Conservation (phyloP, 2,329 filamentous ascomycete genomes). For the Pyrenophora graminea region DNA sequence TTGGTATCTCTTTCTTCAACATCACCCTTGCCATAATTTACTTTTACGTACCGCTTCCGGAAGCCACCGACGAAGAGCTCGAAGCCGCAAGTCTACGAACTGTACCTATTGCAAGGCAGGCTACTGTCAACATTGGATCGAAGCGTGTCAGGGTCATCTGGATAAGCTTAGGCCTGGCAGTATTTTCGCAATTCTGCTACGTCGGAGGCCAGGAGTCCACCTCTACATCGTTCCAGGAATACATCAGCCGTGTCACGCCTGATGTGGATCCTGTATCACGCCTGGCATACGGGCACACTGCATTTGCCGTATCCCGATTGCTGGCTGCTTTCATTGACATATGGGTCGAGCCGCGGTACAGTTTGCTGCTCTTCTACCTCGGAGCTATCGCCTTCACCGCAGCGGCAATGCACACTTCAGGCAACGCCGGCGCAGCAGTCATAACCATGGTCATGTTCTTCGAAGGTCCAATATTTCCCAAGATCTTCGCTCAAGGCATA, state of each 20-base stretch:
- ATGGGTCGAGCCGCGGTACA: conserved; percentile 61
- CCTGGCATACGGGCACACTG: conserved; percentile 59
- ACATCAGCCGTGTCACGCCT: conserved; percentile 49
- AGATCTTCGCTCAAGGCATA: conserved; percentile 62
- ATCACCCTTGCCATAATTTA: conserved; percentile 62
- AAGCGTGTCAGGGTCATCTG: conserved; percentile 57
- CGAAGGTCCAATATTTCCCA: conserved; percentile 63
- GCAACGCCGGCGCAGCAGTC: conserved; percentile 51
- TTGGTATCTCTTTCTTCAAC: conserved; percentile 65
- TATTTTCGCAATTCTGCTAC: conserved; percentile 63
- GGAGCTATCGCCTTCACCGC: conserved; percentile 58
- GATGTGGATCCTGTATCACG: conserved; percentile 47
- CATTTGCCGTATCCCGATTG: conserved; percentile 64
- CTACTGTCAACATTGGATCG: conserved; percentile 49
- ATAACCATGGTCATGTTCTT: conserved; percentile 61
- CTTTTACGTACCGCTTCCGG: conserved; percentile 65
- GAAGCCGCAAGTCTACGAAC: conserved; percentile 57
- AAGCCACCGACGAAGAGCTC: conserved; percentile 64
- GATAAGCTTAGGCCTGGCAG: conserved; percentile 59
- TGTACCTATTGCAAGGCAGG: conserved; percentile 36
- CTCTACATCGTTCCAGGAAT: conserved; percentile 53
- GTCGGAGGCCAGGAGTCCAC: conserved; percentile 64
- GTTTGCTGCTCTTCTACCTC: conserved; percentile 59
- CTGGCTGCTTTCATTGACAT: conserved; percentile 57
- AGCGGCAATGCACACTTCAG: conserved; percentile 54